phyloP scores from a whole-genome alignment of 169 alveolate species.

The Babesia bigemina region DNA sequence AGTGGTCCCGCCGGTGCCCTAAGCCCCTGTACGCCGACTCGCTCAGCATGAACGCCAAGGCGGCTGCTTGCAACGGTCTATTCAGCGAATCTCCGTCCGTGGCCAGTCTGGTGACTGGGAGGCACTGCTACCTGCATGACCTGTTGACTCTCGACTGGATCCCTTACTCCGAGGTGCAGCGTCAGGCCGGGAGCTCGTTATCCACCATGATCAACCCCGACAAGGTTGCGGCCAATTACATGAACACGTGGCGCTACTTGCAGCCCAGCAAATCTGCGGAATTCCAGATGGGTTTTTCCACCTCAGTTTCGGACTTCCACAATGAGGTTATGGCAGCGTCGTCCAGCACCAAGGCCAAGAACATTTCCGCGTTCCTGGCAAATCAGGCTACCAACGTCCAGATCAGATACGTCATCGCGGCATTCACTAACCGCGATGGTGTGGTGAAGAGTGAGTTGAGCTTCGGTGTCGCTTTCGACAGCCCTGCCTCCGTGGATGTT shows the following conservation, averaged over 20 bases:
- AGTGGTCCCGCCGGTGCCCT: conserved; percentile 60
- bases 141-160: conserved; percentile 20
- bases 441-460: neutral
- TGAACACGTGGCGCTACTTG: conserved; percentile 28
- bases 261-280: conserved; percentile 40
- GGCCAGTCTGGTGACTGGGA: neutral
- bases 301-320: neutral
- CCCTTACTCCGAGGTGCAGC: conserved; percentile 40
- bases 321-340: neutral
- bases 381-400: neutral
- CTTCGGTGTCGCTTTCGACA: conserved; percentile 16
- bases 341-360: neutral
- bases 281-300: conserved; percentile 17
- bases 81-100: neutral
- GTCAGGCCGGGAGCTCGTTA: conserved; percentile 9
- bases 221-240: neutral
- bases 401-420: neutral
- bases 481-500: neutral
- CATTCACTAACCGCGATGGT: conserved; percentile 4
- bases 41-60: neutral
- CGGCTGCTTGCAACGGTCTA: neutral
- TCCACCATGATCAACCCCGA: neutral
- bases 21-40: conserved; percentile 42
- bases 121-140: conserved; percentile 48
- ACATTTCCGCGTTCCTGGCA: neutral